Percentiles rank a stretch among this genome's conserved stretches.
Conservation (phyloP, 805 yeast genomes). For the Komagataella kurtzmanii region DNA sequence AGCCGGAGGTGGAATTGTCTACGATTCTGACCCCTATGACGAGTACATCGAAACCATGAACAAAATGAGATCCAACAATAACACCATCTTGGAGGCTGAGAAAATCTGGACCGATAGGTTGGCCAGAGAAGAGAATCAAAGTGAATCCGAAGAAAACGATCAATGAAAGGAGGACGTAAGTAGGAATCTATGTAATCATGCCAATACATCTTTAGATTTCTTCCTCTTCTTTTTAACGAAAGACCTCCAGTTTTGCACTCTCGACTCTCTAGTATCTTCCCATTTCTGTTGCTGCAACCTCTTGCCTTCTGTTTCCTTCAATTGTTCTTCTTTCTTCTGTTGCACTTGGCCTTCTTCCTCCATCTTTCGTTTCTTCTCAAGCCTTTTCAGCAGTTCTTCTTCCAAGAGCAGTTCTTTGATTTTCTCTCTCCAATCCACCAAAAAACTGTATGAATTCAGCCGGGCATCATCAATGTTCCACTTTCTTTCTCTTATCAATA, state of each 20-base stretch:
- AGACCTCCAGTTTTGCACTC: constrained; percentile 49
- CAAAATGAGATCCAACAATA: constrained; percentile 89
- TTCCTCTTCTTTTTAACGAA: constrained; percentile 36
- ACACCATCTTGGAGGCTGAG: constrained; percentile 89
- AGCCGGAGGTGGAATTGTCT: constrained; percentile 98
- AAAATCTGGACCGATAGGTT: constrained; percentile 46
- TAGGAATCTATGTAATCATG: constrained; percentile 7
- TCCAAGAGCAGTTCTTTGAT: constrained; percentile 30
- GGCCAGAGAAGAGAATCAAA: constrained; percentile 11
- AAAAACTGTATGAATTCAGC: constrained; percentile 19
- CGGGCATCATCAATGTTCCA: constrained; percentile 24
- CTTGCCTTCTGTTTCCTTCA: constrained; percentile 15
- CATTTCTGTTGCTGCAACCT: constrained; percentile 29
- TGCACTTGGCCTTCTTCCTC: constrained; percentile 24
- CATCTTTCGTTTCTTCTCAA: constrained; percentile 26
- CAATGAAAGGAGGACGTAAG: background rate
- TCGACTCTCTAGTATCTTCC: constrained; percentile 45
- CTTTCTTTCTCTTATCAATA: constrained; percentile 20
- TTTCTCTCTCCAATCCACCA: constrained; percentile 25
- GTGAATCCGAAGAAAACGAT: constrained; percentile 10
- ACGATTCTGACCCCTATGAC: constrained; percentile 88
- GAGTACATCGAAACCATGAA: constrained; percentile 95
- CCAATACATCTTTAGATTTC: constrained; percentile 29
- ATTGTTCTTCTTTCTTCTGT: constrained; percentile 18
- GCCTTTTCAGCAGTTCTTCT: constrained; percentile 27